A percentile compares a stretch with the other conserved stretches of the same genome.
Evolutionary conservation across 805 yeast species (phyloP).

Genomic region (Wickerhamomyces subpelliculosus): DNA sequence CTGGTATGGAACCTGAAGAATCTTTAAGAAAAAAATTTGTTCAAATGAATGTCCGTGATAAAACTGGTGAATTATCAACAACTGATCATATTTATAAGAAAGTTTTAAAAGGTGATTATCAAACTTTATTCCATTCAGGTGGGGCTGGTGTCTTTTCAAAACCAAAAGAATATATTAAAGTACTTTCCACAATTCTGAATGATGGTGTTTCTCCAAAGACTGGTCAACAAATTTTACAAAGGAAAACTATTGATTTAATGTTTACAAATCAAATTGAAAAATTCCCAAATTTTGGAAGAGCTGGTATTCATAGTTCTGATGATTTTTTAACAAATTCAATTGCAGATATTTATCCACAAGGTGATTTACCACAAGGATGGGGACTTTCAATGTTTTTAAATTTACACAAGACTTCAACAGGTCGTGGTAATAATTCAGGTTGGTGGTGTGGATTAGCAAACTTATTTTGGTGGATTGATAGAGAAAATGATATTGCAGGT

Average conservation of each 20-base stretch:
- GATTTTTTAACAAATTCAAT: conserved; percentile 9
- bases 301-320: conserved; percentile 8
- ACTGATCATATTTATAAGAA: conserved; percentile 8
- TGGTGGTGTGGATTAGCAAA: conserved; percentile 37
- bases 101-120: conserved; percentile 4
- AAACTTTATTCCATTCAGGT: conserved; percentile 25
- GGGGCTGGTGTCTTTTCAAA: conserved; percentile 39
- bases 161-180: conserved; percentile 32
- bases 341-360: conserved; percentile 20
- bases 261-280: conserved; percentile 27
- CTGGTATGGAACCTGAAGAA: conserved; percentile 20
- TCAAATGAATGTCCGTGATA: conserved; percentile 16
- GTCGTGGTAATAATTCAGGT: conserved; percentile 29
- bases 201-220: conserved; percentile 31
- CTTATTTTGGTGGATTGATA: conserved; percentile 35
- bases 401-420: conserved; percentile 24
- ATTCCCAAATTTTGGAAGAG: conserved; percentile 16
- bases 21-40: conserved; percentile 16
- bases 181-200: conserved; percentile 33
- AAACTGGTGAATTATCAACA: conserved; percentile 9
- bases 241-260: conserved; percentile 27
- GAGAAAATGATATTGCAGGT: conserved; percentile 32
- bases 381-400: conserved; percentile 25
- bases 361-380: conserved; percentile 24
- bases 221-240: conserved; percentile 25